phyloP scores from a whole-genome alignment of 495 filamentous ascomycete species.

The Coniosporium apollinis region DNA sequence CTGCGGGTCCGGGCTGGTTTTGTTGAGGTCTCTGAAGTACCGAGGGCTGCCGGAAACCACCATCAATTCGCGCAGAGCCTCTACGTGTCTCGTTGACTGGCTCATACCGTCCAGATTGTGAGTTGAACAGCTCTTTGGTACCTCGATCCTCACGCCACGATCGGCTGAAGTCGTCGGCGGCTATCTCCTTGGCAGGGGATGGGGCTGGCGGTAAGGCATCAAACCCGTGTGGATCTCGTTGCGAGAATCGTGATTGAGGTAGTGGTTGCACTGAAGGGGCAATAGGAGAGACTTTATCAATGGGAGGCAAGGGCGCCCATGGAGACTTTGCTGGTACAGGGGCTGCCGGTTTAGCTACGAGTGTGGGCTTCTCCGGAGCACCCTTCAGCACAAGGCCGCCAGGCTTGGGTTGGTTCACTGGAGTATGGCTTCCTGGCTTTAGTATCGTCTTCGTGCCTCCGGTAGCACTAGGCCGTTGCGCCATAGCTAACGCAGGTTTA shows the following conservation, averaged over 20 bases:
- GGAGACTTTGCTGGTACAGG: conserved; percentile 70
- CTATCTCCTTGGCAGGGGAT: conserved; percentile 59
- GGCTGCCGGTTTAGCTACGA: conserved; percentile 64
- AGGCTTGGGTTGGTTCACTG: conserved; percentile 10
- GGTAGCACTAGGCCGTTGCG: conserved; percentile 11
- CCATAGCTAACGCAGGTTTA: conserved; percentile 3
- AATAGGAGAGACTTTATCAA: conserved; percentile 61
- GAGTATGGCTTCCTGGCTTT: conserved; percentile 18
- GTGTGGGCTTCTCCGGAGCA: conserved; percentile 53
- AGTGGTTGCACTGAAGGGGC: conserved; percentile 24
- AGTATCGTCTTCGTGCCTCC: conserved; percentile 24
- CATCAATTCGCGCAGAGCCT: conserved; percentile 48
- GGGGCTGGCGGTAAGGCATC: conserved; percentile 30
- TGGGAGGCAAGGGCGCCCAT: conserved; percentile 72
- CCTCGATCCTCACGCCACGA: conserved; percentile 59
- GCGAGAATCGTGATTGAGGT: conserved; percentile 12
- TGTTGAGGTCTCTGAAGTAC: conserved; percentile 57
- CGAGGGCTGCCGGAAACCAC: conserved; percentile 51
- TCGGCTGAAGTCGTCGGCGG: conserved; percentile 86
- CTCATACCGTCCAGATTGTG: conserved; percentile 85
- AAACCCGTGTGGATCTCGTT: conserved; percentile 18
- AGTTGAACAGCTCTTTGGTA: conserved; percentile 72
- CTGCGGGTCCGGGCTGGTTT: conserved; percentile 54
- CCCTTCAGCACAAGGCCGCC: conserved; percentile 41
- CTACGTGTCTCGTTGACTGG: conserved; percentile 64